Base-by-base conservation (phyloP, 257 asterid genomes). In the Solanum acaule region DNA sequence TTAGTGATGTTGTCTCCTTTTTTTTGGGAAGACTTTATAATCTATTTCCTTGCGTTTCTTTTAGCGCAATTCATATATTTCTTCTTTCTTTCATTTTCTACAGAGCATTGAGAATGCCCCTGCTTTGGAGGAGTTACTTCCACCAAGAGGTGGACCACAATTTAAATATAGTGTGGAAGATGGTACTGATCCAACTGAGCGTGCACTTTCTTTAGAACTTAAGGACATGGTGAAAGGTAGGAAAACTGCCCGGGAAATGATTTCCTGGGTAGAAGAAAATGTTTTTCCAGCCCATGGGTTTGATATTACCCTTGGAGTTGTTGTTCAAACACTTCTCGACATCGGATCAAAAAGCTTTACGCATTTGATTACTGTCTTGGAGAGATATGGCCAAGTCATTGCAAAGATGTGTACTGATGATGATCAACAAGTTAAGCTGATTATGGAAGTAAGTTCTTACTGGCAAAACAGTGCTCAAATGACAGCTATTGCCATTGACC, bases 41-140 rank as follows among this genome's bases (percentile, higher is more conserved):
- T 29, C 68, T 29, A 81, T 81, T 79, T 81, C 42, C 86, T 18
- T 82, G 2, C 15, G 38, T 18, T 29, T 29, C 86, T 18, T 77
- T 31, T 82, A 18, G 34, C 29, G 68, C 68, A 44, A 49, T 46
- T 82, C 3, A 27, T 82, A 49, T 84, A 37, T 79, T 49, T 40
- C 87, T 78, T 84, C 75, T 85, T 38, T 75, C 31, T 16, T 87
- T 87, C 88, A 16, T 75, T 88, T 34, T 84, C 25, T 88, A 18
- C 68, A 97, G 99, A 97, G 99, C 92, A 93, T 97, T 90, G 99
- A 97, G 92, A 96, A 94, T 88, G 94, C 99, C 86, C 98, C 99
- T 90, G 95, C 94, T 88, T 91, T 97, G 92, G 99, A 96, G 94
- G 98, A 95, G 91, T 92, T 97, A 85, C 99, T 97, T 90, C 99